These are phyloP conservation scores for Pseudomonodictys pantanalensis DNA, from an alignment of 495 filamentous ascomycete species.

Conservation along the genomic window DNA sequence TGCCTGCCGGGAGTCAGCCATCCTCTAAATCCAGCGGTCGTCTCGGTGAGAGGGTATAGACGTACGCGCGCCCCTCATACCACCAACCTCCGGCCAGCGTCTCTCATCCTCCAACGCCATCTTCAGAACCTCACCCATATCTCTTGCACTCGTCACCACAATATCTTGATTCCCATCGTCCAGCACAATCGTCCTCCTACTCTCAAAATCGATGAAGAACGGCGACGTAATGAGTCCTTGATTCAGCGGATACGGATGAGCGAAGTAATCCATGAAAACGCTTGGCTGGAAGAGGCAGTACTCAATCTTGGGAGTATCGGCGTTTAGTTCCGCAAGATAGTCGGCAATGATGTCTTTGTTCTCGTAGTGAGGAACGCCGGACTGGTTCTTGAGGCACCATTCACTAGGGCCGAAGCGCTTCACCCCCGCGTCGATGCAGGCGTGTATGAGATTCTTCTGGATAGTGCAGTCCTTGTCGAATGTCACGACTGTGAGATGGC, in stretches of 20 bases:
- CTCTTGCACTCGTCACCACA: conserved; percentile 20
- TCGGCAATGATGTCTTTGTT: conserved; percentile 17
- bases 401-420: conserved; percentile 42
- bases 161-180: conserved; percentile 20
- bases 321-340: conserved; percentile 20
- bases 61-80: conserved; percentile 16
- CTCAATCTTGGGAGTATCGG: conserved; percentile 12
- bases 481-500: conserved; percentile 10
- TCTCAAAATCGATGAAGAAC: conserved; percentile 22
- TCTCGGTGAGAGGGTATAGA: no score
- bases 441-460: conserved; percentile 40
- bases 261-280: conserved; percentile 32
- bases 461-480: conserved; percentile 17
- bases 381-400: conserved; percentile 27
- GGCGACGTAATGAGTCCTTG: conserved; percentile 15
- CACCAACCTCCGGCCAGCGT: conserved; percentile 19
- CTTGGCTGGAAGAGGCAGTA: conserved; percentile 29
- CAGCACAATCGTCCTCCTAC: conserved; percentile 20
- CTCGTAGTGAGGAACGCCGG: conserved; percentile 12
- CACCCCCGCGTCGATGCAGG: conserved; percentile 40
- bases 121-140: conserved; percentile 13
- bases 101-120: conserved; percentile 10
- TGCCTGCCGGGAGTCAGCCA: no score
- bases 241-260: conserved; percentile 20
- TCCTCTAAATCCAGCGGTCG: no score